Evolutionary conservation across 1,139 yeast genomes (phyloP), one percentile per base, ranked within the genome.

Genomic region (Lodderomyces oxycetoniae): DNA sequence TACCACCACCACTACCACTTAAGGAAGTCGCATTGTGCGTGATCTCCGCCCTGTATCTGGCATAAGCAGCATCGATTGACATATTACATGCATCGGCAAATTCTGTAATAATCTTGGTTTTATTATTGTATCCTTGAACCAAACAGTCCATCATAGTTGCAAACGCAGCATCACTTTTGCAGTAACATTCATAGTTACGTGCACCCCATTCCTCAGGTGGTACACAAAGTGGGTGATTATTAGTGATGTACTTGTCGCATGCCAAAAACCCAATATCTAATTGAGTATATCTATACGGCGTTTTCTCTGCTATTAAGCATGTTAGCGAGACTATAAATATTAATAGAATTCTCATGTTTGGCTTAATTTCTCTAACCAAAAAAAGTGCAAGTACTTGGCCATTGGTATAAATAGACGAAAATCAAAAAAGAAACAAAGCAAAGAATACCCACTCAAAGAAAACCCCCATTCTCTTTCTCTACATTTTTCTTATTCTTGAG

Each of bases 131-230:
- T 6, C 57, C 48, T 26, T 32, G 27, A 12, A 43, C 43, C 13
- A 45, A 35, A 39, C 49, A 53, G 26, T 50, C 48, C 7, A 50
- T 30, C 11, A 52, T 21, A 13, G 51, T 44, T 6, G 52, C 55
- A 28, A 53, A 49, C 1, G 53, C 55, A 21, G 44, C 32, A 9
- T 39, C 42, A 12, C 31, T 35, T 12, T 33, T 30, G 41, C 58
- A 53, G 17, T 36, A 47, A 32, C 58, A 53, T 5, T 29, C 13
- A 19, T 24, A 32, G 28, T 37, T 32, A 20, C 26, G 19, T 8
- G 15, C 2, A 21, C 30, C 19, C 23, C 23, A 20, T 30, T 38
- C 34, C 4, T 27, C 26, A 4, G 23, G 25, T 16, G 28, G 12
- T 1, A 40, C 13, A 38, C 45, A 41, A n/a, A 41, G 43, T 5